phyloP scores from a whole-genome alignment of 2,329 filamentous ascomycete genomes.

The Drechslerella coelobrocha region DNA sequence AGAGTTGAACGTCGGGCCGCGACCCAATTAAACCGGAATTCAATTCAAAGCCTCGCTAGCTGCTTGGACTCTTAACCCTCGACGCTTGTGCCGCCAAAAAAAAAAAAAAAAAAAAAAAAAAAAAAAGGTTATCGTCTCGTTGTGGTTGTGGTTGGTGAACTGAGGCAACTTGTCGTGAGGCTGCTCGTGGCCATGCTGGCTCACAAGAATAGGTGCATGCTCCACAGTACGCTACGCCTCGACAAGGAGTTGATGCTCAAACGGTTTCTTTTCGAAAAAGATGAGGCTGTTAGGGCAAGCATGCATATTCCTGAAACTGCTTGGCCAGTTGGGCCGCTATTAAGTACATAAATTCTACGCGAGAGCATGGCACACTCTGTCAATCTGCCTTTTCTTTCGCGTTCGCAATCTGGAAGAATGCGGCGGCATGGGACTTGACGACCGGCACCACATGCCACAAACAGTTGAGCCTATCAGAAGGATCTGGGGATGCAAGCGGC shows the following conservation, averaged over 20 bases:
- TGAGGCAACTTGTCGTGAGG: not conserved
- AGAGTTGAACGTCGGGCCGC: not conserved
- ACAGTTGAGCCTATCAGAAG: conserved; percentile 27
- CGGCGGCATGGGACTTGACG: conserved; percentile 33
- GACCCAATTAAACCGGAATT: not conserved
- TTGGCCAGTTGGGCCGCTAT: conserved; percentile 2
- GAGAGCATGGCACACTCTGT: conserved; percentile 4
- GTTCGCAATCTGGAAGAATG: conserved; percentile 28
- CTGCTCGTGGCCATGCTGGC: not conserved
- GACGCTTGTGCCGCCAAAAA: not conserved
- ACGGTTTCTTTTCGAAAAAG: conserved; percentile 2
- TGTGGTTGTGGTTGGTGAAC: not conserved
- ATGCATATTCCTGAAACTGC: conserved; percentile 6
- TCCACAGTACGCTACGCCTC: not conserved
- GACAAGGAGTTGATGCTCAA: not conserved
- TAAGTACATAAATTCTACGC: conserved; percentile 6
- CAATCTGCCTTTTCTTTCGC: conserved; percentile 5
- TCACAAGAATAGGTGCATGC: not conserved
- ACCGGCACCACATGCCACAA: conserved; percentile 41
- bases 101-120: too few species aligned
- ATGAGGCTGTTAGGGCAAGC: not conserved
- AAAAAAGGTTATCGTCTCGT: not conserved
- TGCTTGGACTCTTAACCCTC: not conserved
- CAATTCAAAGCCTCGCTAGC: not conserved
- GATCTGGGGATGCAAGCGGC: conserved; percentile 31